phyloP scores from a whole-genome alignment of 192 early-diverging fungal species.

The Linnemannia zychae region DNA sequence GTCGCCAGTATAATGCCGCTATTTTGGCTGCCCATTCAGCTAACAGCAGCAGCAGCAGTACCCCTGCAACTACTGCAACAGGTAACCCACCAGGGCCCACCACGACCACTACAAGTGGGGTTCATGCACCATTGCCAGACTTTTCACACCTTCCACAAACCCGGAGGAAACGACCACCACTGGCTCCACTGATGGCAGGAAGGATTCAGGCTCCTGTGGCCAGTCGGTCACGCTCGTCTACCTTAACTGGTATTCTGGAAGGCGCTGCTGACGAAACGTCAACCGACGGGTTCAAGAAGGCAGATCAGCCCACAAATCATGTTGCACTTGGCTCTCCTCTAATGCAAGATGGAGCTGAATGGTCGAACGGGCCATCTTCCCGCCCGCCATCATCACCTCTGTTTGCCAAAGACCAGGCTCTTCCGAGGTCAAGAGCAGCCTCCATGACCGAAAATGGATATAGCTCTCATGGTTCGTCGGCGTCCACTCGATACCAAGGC shows the following conservation, averaged over 20 bases:
- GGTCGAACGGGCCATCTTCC: background rate
- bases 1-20: constrained; percentile 14
- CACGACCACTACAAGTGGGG: background rate
- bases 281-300: background rate
- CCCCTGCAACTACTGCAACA: background rate
- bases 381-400: background rate
- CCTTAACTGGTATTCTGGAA: background rate
- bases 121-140: constrained; percentile 1
- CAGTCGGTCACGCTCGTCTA: background rate
- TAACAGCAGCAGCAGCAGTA: background rate
- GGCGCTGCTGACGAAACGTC: background rate
- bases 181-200: constrained; percentile 2
- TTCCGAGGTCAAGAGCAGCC: background rate
- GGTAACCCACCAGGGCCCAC: background rate
- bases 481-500: background rate
- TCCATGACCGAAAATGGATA: constrained; percentile 5
- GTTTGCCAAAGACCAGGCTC: background rate
- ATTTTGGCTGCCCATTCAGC: constrained; percentile 9
- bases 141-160: constrained; percentile 22
- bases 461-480: background rate
- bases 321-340: background rate
- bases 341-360: background rate
- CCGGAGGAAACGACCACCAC: constrained; percentile 2
- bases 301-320: background rate
- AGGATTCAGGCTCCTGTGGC: background rate